phyloP scores from a whole-genome alignment of 257 asterid genomes.

The Ligustrum vulgare region DNA sequence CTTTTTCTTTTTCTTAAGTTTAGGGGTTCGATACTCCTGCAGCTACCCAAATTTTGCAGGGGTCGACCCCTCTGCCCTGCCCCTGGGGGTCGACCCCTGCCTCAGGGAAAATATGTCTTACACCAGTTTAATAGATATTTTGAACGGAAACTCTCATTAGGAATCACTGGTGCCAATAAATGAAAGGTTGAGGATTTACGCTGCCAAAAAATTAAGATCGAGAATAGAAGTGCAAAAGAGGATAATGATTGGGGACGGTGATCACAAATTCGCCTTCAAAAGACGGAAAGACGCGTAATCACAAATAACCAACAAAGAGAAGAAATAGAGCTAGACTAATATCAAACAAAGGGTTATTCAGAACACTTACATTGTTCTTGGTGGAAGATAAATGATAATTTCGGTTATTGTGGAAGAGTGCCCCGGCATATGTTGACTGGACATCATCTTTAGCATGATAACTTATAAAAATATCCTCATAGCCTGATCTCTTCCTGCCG shows the following conservation, averaged over 20 bases:
- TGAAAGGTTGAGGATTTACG: not conserved
- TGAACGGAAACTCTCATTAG: not conserved
- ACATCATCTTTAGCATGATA: conserved; percentile 93
- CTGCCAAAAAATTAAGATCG: not conserved
- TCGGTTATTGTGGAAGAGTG: conserved; percentile 76
- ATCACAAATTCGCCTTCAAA: not conserved
- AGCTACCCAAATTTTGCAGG: too few relatives aligned
- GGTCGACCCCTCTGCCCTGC: too few relatives aligned
- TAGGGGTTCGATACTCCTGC: too few relatives aligned
- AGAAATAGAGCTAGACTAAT: not conserved
- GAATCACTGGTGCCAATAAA: not conserved
- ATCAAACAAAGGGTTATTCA: not conserved
- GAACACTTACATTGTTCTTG: conserved; percentile 68
- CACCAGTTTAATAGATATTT: not conserved
- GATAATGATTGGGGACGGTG: not conserved
- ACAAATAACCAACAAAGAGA: not conserved
- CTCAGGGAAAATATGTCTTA: not conserved
- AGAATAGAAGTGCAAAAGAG: not conserved
- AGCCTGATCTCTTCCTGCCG: conserved; percentile 78
- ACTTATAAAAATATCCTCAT: conserved; percentile 75
- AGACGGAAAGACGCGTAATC: not conserved
- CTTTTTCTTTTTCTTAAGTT: too few relatives aligned
- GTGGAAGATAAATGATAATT: conserved; percentile 63
- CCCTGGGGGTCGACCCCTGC: too few relatives aligned
- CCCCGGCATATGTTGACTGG: conserved; percentile 94